Evolutionary conservation across 441 rosid species (phyloP).

Genomic region (Gossypium trilobum): DNA sequence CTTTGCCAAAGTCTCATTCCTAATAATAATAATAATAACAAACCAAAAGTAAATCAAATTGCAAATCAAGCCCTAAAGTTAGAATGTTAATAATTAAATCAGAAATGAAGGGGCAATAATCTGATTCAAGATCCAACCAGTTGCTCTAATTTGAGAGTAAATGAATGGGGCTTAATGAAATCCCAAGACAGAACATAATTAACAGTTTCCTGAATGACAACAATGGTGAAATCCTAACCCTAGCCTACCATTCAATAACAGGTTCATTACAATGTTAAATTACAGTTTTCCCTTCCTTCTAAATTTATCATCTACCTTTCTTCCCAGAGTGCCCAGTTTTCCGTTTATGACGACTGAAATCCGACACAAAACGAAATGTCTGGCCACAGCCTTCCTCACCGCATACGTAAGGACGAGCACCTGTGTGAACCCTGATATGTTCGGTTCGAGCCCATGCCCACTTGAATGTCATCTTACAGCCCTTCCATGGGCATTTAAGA

Average conservation of each 20-base stretch:
- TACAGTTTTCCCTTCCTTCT: slow-evolving; percentile 11
- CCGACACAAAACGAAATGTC: slow-evolving; percentile 90
- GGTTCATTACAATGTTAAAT: slow-evolving; percentile 34
- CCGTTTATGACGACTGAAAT: slow-evolving; percentile 92
- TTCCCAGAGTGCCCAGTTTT: slow-evolving; percentile 91
- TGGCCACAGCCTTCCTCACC: slow-evolving; percentile 82
- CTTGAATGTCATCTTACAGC: slow-evolving; percentile 95
- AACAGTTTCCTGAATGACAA: slow-evolving; percentile 8
- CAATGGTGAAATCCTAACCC: slow-evolving; percentile 7
- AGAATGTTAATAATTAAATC: no score
- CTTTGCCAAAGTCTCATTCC: no score
- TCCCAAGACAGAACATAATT: neutral
- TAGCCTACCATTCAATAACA: slow-evolving; percentile 29
- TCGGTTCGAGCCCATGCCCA: slow-evolving; percentile 99
- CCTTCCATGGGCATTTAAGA: slow-evolving; percentile 99
- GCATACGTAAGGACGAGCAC: slow-evolving; percentile 92
- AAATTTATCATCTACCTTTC: slow-evolving; percentile 39
- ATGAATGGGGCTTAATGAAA: slow-evolving; percentile 11
- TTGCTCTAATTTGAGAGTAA: neutral
- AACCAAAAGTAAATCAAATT: no score
- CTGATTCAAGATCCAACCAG: slow-evolving; percentile 3
- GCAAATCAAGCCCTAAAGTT: no score
- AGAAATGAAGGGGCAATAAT: neutral
- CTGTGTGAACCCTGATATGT: slow-evolving; percentile 95
- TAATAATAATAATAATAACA: no score